Evolutionary conservation across 2,329 filamentous ascomycete species (phyloP), one percentile per base, ranked within the genome.

Genomic region (Cytospora chrysosperma): DNA sequence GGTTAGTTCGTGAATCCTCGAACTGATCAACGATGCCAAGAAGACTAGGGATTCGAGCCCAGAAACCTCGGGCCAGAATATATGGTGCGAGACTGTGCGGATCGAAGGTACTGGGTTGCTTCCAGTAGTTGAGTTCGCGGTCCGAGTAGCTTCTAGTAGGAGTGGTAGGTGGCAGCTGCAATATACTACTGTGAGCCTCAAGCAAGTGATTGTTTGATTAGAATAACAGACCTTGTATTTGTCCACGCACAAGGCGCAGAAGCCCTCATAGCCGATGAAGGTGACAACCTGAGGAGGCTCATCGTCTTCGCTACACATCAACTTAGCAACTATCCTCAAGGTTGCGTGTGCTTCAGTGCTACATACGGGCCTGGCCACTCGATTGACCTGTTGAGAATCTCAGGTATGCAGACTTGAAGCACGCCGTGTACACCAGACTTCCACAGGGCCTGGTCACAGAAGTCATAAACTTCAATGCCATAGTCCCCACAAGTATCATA

Each of bases 401-500:
- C 7, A 15, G 65, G 62, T 10, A 51, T 32, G 28, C 63, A 68
- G 54, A 64, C 37, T 15, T 50, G 30, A 8, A 67, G 55, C 2
- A 15, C 28, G 10, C 67, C 67, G 9, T 26, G 49, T 21, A 61
- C n/a, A 6, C 59, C 67, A n/a, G 62, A 60, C 17, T 13, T 7
- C 60, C 61, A 67, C 24, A 60, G 47, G 28, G 60, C 47, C 32
- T 50, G 32, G 4, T 21, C 17, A 47, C 67, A 68, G 50, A 53
- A 19, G 3, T 30, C 26, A 8, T 19, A 21, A 24, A 65, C 34
- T 51, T 67, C 61, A 24, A 67, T 63, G 34, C 56, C 60, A 34
- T 43, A 62, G 15, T 68, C 56, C 9, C 37, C 26, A 27, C 67
- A 68, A 34, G 30, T n/a, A 19, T 56, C 40, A 43, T 54, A 68